Conservation (phyloP, 2,329 filamentous ascomycete genomes). For the Clonostachys rosea region DNA sequence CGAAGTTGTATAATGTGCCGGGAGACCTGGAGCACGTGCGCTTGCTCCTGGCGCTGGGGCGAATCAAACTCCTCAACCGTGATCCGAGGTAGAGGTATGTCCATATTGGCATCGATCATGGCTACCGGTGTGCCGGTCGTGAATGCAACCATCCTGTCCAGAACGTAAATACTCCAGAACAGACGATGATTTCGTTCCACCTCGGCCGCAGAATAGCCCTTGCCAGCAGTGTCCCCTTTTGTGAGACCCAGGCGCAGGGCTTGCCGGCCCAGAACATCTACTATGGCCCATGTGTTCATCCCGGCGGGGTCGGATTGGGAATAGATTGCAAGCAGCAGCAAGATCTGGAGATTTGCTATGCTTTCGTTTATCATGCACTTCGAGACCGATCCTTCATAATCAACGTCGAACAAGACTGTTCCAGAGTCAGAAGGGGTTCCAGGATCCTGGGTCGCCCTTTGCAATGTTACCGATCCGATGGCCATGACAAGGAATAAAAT, state of each 20-base stretch:
- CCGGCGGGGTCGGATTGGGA: conserved; percentile 34
- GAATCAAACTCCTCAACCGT: conserved; percentile 39
- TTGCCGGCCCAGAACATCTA: conserved; percentile 31
- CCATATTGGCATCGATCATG: conserved; percentile 29
- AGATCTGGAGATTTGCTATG: conserved; percentile 31
- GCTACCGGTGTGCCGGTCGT: conserved; percentile 32
- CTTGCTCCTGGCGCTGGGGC: conserved; percentile 25
- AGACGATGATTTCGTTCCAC: conserved; percentile 29
- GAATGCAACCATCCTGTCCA: conserved; percentile 38
- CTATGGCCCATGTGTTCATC: conserved; percentile 31
- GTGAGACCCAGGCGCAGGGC: conserved; percentile 30
- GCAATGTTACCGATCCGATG: conserved; percentile 36
- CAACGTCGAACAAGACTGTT: conserved; percentile 26
- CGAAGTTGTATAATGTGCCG: conserved; percentile 38
- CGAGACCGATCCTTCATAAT: conserved; percentile 31
- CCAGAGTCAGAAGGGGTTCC: conserved; percentile 12
- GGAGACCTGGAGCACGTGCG: conserved; percentile 35
- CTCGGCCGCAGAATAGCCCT: conserved; percentile 11
- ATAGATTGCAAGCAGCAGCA: conserved; percentile 33
- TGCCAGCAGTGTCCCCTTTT: conserved; percentile 14
- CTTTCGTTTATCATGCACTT: conserved; percentile 28
- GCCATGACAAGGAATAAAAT: conserved; percentile 37
- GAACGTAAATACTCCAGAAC: conserved; percentile 37
- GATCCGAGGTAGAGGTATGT: conserved; percentile 34
- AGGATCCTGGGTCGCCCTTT: conserved; percentile 33